Percentiles rank a stretch among this genome's conserved stretches.
phyloP scores from a whole-genome alignment of 805 yeast species.

The Millerozyma miso region DNA sequence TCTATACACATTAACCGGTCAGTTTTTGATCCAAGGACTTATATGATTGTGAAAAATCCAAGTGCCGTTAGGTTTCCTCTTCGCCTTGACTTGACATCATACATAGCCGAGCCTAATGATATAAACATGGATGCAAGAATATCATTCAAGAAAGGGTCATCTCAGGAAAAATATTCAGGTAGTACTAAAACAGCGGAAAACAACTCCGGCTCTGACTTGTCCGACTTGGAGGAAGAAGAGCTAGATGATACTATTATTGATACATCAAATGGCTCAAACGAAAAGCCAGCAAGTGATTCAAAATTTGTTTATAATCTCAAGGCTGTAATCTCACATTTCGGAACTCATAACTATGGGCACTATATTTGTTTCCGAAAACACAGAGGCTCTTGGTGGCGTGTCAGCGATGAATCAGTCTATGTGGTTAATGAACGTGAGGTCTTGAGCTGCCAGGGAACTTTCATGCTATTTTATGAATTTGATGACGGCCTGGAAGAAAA shows the following conservation, averaged over 20 bases:
- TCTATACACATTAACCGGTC: slow-evolving; percentile 89
- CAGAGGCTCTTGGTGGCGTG: slow-evolving; percentile 92
- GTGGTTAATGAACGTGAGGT: slow-evolving; percentile 80
- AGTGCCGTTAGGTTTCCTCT: slow-evolving; percentile 78
- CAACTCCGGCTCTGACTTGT: neutral
- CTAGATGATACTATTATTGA: slow-evolving; percentile 5
- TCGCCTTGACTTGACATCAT: slow-evolving; percentile 61
- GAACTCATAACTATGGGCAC: slow-evolving; percentile 97
- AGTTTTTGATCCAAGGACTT: slow-evolving; percentile 84
- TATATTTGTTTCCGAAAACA: slow-evolving; percentile 81
- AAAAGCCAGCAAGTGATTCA: neutral
- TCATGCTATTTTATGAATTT: slow-evolving; percentile 84
- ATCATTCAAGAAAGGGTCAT: slow-evolving; percentile 65
- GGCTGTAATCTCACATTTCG: slow-evolving; percentile 88
- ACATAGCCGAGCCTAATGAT: slow-evolving; percentile 63
- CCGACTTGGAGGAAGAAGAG: slow-evolving; percentile 4
- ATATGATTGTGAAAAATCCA: slow-evolving; percentile 76
- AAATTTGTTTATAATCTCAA: slow-evolving; percentile 64
- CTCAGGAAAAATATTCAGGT: slow-evolving; percentile 7
- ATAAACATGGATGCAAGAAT: slow-evolving; percentile 77
- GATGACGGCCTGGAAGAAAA: slow-evolving; percentile 25
- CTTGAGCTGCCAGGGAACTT: slow-evolving; percentile 76
- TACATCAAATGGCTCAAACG: neutral
- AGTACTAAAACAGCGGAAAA: neutral
- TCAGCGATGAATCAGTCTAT: slow-evolving; percentile 85